These are phyloP conservation scores for Trichosporon faecale DNA, from an alignment of 1,284 basidiomycete genomes.

Conservation along the genomic window DNA sequence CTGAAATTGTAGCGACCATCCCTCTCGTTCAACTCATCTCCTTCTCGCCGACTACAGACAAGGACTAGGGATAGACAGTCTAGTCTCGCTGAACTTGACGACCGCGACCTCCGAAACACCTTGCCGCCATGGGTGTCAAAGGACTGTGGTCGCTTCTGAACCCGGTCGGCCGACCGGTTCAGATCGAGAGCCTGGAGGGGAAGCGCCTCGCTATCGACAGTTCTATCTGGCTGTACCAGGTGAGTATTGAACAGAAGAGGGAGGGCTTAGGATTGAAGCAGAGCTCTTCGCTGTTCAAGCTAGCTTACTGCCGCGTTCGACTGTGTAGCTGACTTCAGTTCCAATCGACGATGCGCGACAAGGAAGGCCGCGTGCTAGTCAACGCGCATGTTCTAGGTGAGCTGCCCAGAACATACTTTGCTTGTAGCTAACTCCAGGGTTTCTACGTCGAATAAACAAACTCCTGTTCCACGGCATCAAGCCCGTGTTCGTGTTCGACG, in stretches of 20 bases:
- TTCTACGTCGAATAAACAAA: slow-evolving; percentile 88
- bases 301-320: too few species aligned
- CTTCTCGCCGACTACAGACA: background rate
- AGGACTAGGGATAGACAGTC: slow-evolving; percentile 6
- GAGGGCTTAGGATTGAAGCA: too few species aligned
- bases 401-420: slow-evolving; percentile 12
- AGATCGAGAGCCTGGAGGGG: slow-evolving; percentile 88
- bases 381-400: slow-evolving; percentile 90
- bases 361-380: slow-evolving; percentile 81
- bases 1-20: background rate
- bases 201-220: slow-evolving; percentile 94
- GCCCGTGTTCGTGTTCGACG: slow-evolving; percentile 96
- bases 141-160: slow-evolving; percentile 87
- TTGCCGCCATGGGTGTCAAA: slow-evolving; percentile 78
- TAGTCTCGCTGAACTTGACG: background rate
- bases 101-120: background rate
- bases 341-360: slow-evolving; percentile 97
- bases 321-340: slow-evolving; percentile 60
- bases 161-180: slow-evolving; percentile 82
- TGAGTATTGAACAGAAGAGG: too few species aligned
- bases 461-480: slow-evolving; percentile 94
- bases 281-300: too few species aligned
- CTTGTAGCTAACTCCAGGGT: slow-evolving; percentile 49
- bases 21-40: background rate
- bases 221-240: slow-evolving; percentile 92